Base-by-base conservation (phyloP, 371 early-diverging fungal genomes). In the Mucor plumbeus region DNA sequence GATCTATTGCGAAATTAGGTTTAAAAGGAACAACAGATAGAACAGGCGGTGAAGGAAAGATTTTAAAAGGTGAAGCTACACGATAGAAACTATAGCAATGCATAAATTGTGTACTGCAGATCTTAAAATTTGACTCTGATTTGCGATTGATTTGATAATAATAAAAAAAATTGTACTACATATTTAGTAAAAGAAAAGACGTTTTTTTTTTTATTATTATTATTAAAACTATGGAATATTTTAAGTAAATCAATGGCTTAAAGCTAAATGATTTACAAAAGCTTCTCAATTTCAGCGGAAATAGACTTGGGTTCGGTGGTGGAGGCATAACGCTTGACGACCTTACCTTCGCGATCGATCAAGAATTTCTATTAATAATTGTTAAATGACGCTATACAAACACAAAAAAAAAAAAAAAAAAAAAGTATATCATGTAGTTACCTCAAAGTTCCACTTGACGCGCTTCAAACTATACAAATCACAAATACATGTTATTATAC, bases 361-460 rank as follows among this genome's bases (percentile, higher is more conserved):
- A 94, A 71, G 77, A 93, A 94, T 79, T 90, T 91, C 74, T 79
- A 67, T 39, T 31, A 7, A 13, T 36, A 17, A 48, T 53, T 15
- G n/a, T 21, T 5, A 5, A 55, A 55, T 35, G 55, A 31, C 35
- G n/a, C 35, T 26, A 34, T 48, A 47, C n/a, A 21, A 21, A 39
- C 17, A 41, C 36, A 41, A n/a, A n/a, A 48, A 56, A 1, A 13
- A n/a, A n/a, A n/a, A n/a, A n/a, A n/a, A n/a, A n/a, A n/a, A n/a
- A n/a, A n/a, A n/a, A n/a, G n/a, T n/a, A n/a, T 21, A 14, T n/a
- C 41, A 26, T 35, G 34, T 48, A 59, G 34, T 54, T 81, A 72
- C 74, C 69, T 87, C 84, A 75, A 87, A 87, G 74, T 87, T 91
- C 91, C 90, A 92, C 80, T 92, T 90, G 79, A 92, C 84, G 40